Percentiles rank a stretch among this genome's conserved stretches.
Evolutionary conservation across 805 yeast genomes (phyloP).

Genomic region (Saccharomycopsis sp.): DNA sequence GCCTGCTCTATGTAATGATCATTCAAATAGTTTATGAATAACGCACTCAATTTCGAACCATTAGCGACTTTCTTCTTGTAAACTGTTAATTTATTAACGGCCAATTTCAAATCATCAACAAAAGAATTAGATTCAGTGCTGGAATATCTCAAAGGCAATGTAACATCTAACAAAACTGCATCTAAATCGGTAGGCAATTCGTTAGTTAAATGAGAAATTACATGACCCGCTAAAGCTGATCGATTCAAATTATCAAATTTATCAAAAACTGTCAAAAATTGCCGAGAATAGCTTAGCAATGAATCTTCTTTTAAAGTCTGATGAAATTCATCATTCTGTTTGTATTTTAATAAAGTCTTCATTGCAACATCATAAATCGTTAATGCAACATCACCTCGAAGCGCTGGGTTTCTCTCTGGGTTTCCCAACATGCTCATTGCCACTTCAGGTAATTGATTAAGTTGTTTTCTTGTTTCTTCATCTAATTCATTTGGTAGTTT

Average conservation of each 20-base stretch:
- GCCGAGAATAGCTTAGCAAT: slow-evolving; percentile 32
- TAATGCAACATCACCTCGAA: slow-evolving; percentile 65
- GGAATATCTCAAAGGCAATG: slow-evolving; percentile 58
- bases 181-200: slow-evolving; percentile 35
- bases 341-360: slow-evolving; percentile 35
- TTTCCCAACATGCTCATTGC: slow-evolving; percentile 80
- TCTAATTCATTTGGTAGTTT: slow-evolving; percentile 50
- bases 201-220: slow-evolving; percentile 45
- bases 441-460: slow-evolving; percentile 77
- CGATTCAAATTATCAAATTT: slow-evolving; percentile 64
- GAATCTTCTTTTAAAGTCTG: slow-evolving; percentile 33
- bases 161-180: slow-evolving; percentile 45
- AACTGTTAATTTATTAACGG: slow-evolving; percentile 66
- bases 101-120: slow-evolving; percentile 54
- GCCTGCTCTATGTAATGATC: slow-evolving; percentile 17
- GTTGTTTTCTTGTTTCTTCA: slow-evolving; percentile 33
- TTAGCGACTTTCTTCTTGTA: slow-evolving; percentile 36
- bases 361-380: slow-evolving; percentile 64
- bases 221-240: slow-evolving; percentile 56
- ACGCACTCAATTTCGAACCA: slow-evolving; percentile 31
- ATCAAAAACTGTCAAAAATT: slow-evolving; percentile 55
- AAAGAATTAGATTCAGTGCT: slow-evolving; percentile 35
- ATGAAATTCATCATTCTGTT: slow-evolving; percentile 25
- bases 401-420: slow-evolving; percentile 75
- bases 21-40: slow-evolving; percentile 30